Evolutionary conservation across 1,284 basidiomycete species (phyloP), one percentile per base, ranked within the genome.

Genomic region (Cutaneotrichosporon mucoides): DNA sequence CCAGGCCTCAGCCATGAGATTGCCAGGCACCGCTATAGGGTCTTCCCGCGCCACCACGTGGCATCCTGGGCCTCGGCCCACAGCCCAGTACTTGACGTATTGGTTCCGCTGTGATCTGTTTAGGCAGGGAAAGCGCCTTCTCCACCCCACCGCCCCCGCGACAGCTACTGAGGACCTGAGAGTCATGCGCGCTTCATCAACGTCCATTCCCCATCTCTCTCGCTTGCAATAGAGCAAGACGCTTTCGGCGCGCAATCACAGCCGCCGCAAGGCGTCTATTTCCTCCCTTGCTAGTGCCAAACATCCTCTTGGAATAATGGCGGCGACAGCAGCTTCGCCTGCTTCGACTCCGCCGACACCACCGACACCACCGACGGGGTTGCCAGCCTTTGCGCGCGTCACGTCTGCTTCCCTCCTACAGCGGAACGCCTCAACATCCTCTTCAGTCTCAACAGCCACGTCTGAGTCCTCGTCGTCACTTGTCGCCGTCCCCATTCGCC

Each of bases 401-500:
- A 61, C 59, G 2, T 64, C 63, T 12, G 63, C 63, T 0, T 56
- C 63, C 2, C 47, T 64, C 42, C 57, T 63, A n/a, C 66, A 68
- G 35, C 68, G 74, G 12, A 76, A 74, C 54, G 69, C 69, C 7
- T 76, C 74, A 5, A 74, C 71, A 9, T 73, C 69, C 2, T 73
- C 72, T 2, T 71, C 72, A 1, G 60, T 66, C 13, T 76, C 74
- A 8, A 72, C 68, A 9, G 67, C 71, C 33, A 73, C 73, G 5
- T 63, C 68, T 4, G 72, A 73, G 8, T 75, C 74, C 0, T 67
- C 71, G 1, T 73, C 72, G 0, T 74, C 72, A 0, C 65, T 79
- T 15, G 73, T 74, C 13, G 76, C 77, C 3, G 77, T 71, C 6
- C 75, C 76, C 6, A 79, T 79, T 47, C 63, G 73, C 1, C 76